A percentile compares a stretch with the other conserved stretches of the same genome.
Evolutionary conservation across 805 yeast species (phyloP).

Genomic region (Komagataella mondaviorum): DNA sequence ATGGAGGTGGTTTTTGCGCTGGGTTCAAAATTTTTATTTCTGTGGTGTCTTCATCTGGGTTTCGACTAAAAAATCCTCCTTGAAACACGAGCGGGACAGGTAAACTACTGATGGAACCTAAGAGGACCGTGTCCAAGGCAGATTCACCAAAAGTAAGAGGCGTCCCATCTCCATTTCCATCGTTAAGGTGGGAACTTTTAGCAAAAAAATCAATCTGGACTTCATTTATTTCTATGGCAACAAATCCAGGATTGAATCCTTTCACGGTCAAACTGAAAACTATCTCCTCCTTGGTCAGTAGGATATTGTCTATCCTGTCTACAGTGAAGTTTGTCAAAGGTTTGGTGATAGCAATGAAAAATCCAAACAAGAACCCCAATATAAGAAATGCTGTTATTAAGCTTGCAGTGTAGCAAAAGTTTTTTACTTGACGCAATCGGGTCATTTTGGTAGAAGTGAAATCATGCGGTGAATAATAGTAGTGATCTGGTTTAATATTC

Average conservation of each 20-base stretch:
- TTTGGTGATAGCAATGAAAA: slow-evolving; percentile 73
- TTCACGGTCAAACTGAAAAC: slow-evolving; percentile 66
- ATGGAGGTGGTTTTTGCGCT: slow-evolving; percentile 18
- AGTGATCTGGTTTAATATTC: slow-evolving; percentile 6
- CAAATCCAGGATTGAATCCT: slow-evolving; percentile 81
- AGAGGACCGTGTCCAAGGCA: slow-evolving; percentile 48
- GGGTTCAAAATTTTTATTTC: slow-evolving; percentile 58
- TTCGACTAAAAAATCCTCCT: slow-evolving; percentile 65
- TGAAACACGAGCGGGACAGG: slow-evolving; percentile 65
- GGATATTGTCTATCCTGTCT: slow-evolving; percentile 47
- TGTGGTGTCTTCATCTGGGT: slow-evolving; percentile 44
- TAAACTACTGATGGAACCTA: slow-evolving; percentile 54
- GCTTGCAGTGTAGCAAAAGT: slow-evolving; percentile 27
- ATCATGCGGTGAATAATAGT: slow-evolving; percentile 22
- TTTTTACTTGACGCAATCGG: slow-evolving; percentile 16
- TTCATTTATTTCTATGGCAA: slow-evolving; percentile 46
- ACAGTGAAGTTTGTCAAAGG: slow-evolving; percentile 62
- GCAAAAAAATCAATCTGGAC: slow-evolving; percentile 82
- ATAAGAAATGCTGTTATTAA: slow-evolving; percentile 38
- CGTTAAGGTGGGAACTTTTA: slow-evolving; percentile 22
- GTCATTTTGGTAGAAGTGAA: slow-evolving; percentile 18
- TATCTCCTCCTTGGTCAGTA: slow-evolving; percentile 75
- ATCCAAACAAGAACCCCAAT: slow-evolving; percentile 72
- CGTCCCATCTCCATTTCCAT: not conserved
- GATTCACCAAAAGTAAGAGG: slow-evolving; percentile 6